Evolutionary conservation across 345 rosid genomes (phyloP).

Genomic region (Dipteronia sinensis): DNA sequence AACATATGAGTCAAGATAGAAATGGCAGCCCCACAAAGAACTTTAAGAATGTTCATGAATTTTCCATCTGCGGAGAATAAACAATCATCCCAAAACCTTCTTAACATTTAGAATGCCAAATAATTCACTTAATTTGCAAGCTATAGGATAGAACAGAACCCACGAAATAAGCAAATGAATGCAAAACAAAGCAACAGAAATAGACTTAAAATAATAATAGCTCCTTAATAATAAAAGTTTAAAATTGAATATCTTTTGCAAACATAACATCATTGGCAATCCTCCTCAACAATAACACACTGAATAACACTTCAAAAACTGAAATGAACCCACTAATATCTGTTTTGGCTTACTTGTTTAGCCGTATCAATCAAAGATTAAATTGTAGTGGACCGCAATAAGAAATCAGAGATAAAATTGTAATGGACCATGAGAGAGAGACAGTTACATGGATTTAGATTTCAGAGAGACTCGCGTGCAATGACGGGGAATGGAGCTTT

Average conservation of each 20-base stretch:
- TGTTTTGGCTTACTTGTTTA: too few relatives aligned
- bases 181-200: background rate
- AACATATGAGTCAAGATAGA: background rate
- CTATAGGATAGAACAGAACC: background rate
- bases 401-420: too few relatives aligned
- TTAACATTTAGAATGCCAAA: background rate
- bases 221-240: background rate
- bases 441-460: too few relatives aligned
- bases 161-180: background rate
- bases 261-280: background rate
- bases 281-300: background rate
- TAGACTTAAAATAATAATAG: background rate
- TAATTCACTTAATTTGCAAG: background rate
- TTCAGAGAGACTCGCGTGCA: too few relatives aligned
- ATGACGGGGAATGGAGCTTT: too few relatives aligned
- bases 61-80: too few relatives aligned
- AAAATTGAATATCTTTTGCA: background rate
- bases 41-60: background rate
- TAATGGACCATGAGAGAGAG: too few relatives aligned
- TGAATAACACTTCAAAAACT: background rate
- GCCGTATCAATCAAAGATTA: too few relatives aligned
- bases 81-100: background rate
- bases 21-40: too few relatives aligned
- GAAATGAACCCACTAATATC: conserved; percentile 4
- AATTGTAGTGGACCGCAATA: too few relatives aligned